These are phyloP conservation scores for Coriaria nepalensis DNA, from an alignment of 306 rosid genomes.

Conservation along the genomic window DNA sequence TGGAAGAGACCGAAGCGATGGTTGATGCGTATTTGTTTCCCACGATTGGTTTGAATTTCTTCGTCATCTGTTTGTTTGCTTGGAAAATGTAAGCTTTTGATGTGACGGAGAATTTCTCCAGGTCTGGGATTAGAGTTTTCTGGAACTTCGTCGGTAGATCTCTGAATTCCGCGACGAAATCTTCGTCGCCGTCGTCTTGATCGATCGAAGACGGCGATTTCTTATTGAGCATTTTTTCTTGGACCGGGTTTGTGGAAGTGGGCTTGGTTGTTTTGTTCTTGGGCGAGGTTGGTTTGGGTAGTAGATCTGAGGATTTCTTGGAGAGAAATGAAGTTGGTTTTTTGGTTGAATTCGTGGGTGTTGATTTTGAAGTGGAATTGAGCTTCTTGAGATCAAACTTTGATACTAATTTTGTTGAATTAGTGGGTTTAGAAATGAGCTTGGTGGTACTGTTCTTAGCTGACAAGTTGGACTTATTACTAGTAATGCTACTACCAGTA, in stretches of 20 bases:
- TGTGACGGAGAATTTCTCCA: constrained; percentile 58
- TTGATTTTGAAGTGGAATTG: constrained; percentile 41
- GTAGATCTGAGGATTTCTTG: constrained; percentile 37
- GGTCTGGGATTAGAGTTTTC: constrained; percentile 56
- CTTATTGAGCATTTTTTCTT: constrained; percentile 17
- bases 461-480: constrained; percentile 1
- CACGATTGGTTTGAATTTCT: constrained; percentile 66
- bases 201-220: constrained; percentile 36
- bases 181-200: constrained; percentile 30
- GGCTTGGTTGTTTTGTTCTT: constrained; percentile 53
- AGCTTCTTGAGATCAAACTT: constrained; percentile 33
- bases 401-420: constrained; percentile 7
- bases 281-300: constrained; percentile 18
- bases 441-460: constrained; percentile 17
- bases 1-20: constrained; percentile 47
- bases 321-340: constrained; percentile 13
- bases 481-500: no score
- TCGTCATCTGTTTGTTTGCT: constrained; percentile 66
- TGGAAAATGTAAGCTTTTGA: constrained; percentile 49
- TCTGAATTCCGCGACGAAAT: constrained; percentile 44
- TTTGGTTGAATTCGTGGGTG: constrained; percentile 31
- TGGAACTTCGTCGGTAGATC: constrained; percentile 61
- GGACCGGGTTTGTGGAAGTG: constrained; percentile 26
- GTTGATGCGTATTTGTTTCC: constrained; percentile 80
- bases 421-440: constrained; percentile 5